Evolutionary conservation across 257 asterid genomes (phyloP), one percentile per base, ranked within the genome.

Genomic region (Primulina tabacum): DNA sequence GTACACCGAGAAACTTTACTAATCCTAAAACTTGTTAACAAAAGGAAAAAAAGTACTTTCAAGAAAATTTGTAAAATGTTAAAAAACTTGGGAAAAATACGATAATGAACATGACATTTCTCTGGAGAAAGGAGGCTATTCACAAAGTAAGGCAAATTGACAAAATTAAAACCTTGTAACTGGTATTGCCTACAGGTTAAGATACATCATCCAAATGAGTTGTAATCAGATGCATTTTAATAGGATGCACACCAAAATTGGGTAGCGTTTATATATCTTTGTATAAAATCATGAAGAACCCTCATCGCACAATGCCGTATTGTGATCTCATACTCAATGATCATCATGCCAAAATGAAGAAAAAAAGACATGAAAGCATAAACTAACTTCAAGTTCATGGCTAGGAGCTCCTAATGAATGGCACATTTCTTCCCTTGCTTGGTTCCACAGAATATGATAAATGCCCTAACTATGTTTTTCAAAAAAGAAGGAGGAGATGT

Each of bases 21-120:
- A 30, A 72, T 5, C 11, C 38, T 12, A 37, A 60, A 26, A 37
- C 26, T 63, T 35, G 59, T 21, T 38, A 14, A 35, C 8, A 24
- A n/a, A 70, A 76, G 29, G 75, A 18, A 32, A 52, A 18, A 28
- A 55, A 14, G 9, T 60, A 53, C 8, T 62, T 50, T 7, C 20
- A 5, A 29, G 29, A 60, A 59, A 28, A 73, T 28, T 33, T 21
- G 17, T 38, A 33, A 38, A 28, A 40, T 4, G 21, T 6, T 20
- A 37, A 64, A 38, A 30, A 65, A 53, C 4, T 11, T 28, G 52
- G 52, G 30, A 57, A 10, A 60, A 37, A 8, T 7, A 5, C 9
- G 4, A 58, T 12, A 33, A 58, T 38, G 60, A 55, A 65, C 38
- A 14, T 4, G 10, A 37, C 26, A 21, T 4, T 28, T 17, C 16